These are phyloP conservation scores for Lasiosphaeria miniovina DNA, from an alignment of 495 filamentous ascomycete species.

Conservation along the genomic window DNA sequence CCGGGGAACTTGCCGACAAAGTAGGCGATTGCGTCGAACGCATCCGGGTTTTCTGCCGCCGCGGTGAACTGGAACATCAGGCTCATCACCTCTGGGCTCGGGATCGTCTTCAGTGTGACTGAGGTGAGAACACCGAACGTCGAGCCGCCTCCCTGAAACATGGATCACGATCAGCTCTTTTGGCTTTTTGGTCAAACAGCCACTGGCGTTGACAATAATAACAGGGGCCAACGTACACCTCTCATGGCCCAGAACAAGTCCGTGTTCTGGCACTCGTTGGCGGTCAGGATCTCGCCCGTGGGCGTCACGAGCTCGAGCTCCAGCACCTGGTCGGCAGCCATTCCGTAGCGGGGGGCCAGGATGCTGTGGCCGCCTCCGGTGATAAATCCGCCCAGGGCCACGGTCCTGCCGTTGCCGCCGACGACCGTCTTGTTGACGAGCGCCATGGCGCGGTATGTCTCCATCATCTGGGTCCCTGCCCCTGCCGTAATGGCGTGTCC, in stretches of 20 bases:
- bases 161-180: constrained; percentile 9
- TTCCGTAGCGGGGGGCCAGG: constrained; percentile 51
- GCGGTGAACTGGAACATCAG: constrained; percentile 20
- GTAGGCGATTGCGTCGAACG: constrained; percentile 33
- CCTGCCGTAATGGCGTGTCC: constrained; percentile 32
- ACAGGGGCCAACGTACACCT: constrained; percentile 29
- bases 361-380: constrained; percentile 59
- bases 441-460: constrained; percentile 26
- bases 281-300: constrained; percentile 45
- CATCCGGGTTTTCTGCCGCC: constrained; percentile 6
- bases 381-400: constrained; percentile 50
- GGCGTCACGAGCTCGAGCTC: constrained; percentile 59
- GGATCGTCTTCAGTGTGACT: constrained; percentile 44
- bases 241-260: constrained; percentile 67
- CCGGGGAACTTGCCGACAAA: constrained; percentile 32
- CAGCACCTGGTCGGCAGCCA: constrained; percentile 60
- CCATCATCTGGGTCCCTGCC: constrained; percentile 34
- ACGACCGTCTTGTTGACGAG: constrained; percentile 30
- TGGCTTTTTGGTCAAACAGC: not conserved
- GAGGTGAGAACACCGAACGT: constrained; percentile 61
- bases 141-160: constrained; percentile 50
- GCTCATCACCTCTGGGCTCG: constrained; percentile 25
- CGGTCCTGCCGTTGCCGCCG: constrained; percentile 26
- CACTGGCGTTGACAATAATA: not conserved
- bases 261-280: constrained; percentile 49